Evolutionary conservation across 371 early-diverging fungal species (phyloP).

Genomic region (Capniomyces stellatus): DNA sequence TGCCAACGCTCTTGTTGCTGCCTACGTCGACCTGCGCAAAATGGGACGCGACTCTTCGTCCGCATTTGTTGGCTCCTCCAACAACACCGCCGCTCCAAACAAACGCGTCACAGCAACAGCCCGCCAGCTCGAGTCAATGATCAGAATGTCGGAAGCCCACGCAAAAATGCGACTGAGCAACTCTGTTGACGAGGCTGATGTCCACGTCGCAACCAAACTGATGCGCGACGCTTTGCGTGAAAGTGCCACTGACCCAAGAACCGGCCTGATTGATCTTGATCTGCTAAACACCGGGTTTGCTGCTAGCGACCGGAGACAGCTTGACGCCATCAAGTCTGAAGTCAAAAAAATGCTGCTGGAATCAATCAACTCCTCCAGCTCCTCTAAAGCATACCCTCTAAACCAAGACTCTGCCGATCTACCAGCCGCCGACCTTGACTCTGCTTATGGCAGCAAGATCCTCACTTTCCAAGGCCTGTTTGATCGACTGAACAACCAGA

Average conservation of each 20-base stretch:
- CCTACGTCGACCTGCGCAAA: slow-evolving; percentile 79
- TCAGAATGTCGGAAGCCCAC: slow-evolving; percentile 96
- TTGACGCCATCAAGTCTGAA: slow-evolving; percentile 24
- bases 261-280: slow-evolving; percentile 96
- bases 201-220: slow-evolving; percentile 66
- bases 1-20: slow-evolving; percentile 50
- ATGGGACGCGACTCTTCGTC: slow-evolving; percentile 38
- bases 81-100: slow-evolving; percentile 23
- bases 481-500: slow-evolving; percentile 21
- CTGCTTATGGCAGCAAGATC: slow-evolving; percentile 2
- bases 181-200: slow-evolving; percentile 58
- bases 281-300: slow-evolving; percentile 76
- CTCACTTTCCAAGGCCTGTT: slow-evolving; percentile 16
- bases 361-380: slow-evolving; percentile 1
- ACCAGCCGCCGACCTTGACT: neutral
- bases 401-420: neutral
- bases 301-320: slow-evolving; percentile 18
- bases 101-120: slow-evolving; percentile 94
- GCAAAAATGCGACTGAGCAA: slow-evolving; percentile 78
- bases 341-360: slow-evolving; percentile 8
- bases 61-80: slow-evolving; percentile 6
- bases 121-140: slow-evolving; percentile 97
- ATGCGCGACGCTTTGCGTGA: slow-evolving; percentile 87
- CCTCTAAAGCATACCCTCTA: too few relatives aligned
- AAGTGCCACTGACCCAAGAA: slow-evolving; percentile 94